Conservation (phyloP, 805 yeast genomes). For the Grigorovia transvaalensis region DNA sequence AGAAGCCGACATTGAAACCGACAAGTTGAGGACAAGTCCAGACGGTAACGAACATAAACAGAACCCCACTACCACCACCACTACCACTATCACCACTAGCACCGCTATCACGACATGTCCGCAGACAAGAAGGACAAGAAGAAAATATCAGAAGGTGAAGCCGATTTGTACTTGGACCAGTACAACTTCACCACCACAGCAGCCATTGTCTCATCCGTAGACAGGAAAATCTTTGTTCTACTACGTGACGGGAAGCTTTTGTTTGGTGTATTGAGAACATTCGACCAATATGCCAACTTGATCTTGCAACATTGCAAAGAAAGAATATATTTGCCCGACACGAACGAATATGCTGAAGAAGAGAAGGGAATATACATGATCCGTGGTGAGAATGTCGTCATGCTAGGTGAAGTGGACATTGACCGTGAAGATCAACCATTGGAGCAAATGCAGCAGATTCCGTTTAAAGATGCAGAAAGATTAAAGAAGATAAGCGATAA, state of each 20-base stretch:
- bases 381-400: conserved; percentile 92
- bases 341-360: conserved; percentile 58
- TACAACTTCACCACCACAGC: conserved; percentile 84
- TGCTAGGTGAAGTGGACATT: conserved; percentile 88
- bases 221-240: conserved; percentile 69
- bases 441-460: conserved; percentile 44
- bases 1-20: background rate
- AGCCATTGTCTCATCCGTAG: conserved; percentile 80
- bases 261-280: conserved; percentile 84
- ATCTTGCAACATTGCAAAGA: conserved; percentile 88
- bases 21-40: background rate
- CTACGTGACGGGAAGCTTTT: conserved; percentile 83
- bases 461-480: conserved; percentile 50
- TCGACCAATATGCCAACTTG: conserved; percentile 89
- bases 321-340: conserved; percentile 56
- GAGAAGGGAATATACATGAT: conserved; percentile 73
- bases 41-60: background rate
- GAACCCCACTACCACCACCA: background rate
- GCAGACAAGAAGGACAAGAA: conserved; percentile 8
- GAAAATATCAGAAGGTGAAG: conserved; percentile 33
- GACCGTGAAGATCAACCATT: conserved; percentile 71
- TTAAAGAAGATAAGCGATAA: conserved; percentile 28
- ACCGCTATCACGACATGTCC: background rate
- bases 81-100: background rate
- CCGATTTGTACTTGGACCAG: conserved; percentile 61